These are phyloP conservation scores for Fusarium piperis DNA, from an alignment of 2,329 filamentous ascomycete species.

Conservation along the genomic window DNA sequence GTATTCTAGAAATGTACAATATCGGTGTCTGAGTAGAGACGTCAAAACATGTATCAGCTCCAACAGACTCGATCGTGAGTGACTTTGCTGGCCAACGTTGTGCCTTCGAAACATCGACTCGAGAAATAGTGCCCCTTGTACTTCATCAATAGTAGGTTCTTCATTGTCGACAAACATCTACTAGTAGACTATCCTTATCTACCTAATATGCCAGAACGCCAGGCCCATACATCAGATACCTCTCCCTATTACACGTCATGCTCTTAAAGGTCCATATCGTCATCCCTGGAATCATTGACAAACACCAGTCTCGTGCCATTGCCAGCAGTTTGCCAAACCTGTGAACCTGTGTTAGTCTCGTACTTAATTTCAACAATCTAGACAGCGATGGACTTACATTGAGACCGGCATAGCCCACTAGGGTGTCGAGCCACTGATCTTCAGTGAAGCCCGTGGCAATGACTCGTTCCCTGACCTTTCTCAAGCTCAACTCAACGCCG, in stretches of 20 bases:
- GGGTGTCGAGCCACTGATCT: constrained; percentile 85
- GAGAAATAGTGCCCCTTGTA: not conserved
- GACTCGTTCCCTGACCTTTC: constrained; percentile 89
- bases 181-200: constrained; percentile 34
- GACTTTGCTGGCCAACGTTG: not conserved
- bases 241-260: constrained; percentile 27
- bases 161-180: constrained; percentile 23
- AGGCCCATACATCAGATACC: constrained; percentile 32
- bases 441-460: constrained; percentile 96
- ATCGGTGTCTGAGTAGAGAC: constrained; percentile 36
- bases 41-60: constrained; percentile 23
- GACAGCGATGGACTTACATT: constrained; percentile 76
- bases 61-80: not conserved
- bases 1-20: constrained; percentile 45
- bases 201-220: constrained; percentile 47
- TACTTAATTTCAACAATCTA: not conserved
- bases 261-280: constrained; percentile 56
- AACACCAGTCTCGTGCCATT: constrained; percentile 78
- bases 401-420: constrained; percentile 88
- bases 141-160: constrained; percentile 8
- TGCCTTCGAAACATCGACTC: not conserved
- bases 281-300: constrained; percentile 63
- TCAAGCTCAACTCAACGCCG: constrained; percentile 80
- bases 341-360: constrained; percentile 49
- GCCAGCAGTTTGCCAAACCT: constrained; percentile 83